phyloP scores from a whole-genome alignment of 495 filamentous ascomycete genomes.

The Aspergillus sclerotioniger region DNA sequence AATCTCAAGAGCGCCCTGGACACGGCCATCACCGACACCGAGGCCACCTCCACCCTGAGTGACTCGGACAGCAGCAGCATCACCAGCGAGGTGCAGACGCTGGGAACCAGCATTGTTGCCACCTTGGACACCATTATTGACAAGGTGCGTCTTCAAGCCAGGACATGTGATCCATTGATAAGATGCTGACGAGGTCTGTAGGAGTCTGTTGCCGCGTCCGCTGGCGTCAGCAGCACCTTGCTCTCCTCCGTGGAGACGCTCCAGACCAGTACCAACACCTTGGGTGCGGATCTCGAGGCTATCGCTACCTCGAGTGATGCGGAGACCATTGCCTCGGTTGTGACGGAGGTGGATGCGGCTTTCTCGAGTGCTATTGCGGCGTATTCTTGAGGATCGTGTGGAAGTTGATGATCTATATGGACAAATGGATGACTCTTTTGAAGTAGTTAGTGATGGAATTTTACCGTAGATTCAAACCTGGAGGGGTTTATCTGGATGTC shows the following conservation, averaged over 20 bases:
- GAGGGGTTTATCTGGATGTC: too few relatives aligned
- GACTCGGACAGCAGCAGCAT: neutral
- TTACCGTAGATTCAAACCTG: too few relatives aligned
- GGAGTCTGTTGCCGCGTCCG: neutral
- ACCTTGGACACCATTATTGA: neutral
- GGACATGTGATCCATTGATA: too few relatives aligned
- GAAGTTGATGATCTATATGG: too few relatives aligned
- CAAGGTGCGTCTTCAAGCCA: neutral
- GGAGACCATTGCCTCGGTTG: neutral
- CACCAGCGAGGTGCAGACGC: neutral
- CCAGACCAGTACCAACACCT: neutral
- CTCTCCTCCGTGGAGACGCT: neutral
- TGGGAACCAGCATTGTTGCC: neutral
- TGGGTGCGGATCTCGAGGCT: conserved; percentile 1
- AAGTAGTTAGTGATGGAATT: too few relatives aligned
- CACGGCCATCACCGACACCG: conserved; percentile 3
- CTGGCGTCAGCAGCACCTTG: neutral
- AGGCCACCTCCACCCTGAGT: neutral
- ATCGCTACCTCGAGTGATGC: neutral
- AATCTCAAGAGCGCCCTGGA: neutral
- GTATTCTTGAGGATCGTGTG: neutral
- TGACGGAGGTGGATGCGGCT: neutral
- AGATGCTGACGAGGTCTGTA: neutral
- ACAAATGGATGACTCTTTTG: too few relatives aligned
- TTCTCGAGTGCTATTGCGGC: neutral